Evolutionary conservation across 805 yeast genomes (phyloP).

Genomic region (Komagataella phaffii): DNA sequence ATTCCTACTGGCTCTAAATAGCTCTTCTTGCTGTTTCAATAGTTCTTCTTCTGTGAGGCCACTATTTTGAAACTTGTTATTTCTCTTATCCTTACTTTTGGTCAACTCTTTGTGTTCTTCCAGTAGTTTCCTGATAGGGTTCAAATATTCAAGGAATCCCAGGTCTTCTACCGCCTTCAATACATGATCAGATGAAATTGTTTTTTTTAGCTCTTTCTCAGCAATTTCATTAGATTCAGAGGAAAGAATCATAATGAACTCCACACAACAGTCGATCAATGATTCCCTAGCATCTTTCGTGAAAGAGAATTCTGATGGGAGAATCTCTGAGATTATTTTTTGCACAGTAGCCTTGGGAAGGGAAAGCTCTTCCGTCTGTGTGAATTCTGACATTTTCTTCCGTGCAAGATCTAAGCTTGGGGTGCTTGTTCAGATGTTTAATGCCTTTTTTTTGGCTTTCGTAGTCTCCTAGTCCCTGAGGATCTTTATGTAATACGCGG

Average conservation of each 20-base stretch:
- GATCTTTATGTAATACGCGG: not conserved
- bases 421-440: not conserved
- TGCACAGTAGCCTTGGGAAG: conserved; percentile 76
- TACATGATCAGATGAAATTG: conserved; percentile 94
- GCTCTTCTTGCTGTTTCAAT: conserved; percentile 81
- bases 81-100: conserved; percentile 82
- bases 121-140: conserved; percentile 65
- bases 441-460: not conserved
- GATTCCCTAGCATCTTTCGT: conserved; percentile 93
- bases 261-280: conserved; percentile 90
- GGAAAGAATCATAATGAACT: conserved; percentile 87
- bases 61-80: conserved; percentile 84
- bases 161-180: conserved; percentile 76
- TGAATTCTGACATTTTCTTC: not conserved
- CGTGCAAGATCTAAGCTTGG: conserved; percentile 1
- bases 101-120: conserved; percentile 79
- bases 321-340: conserved; percentile 79
- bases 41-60: conserved; percentile 90
- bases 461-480: not conserved
- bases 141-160: conserved; percentile 78
- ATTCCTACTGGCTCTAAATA: conserved; percentile 45
- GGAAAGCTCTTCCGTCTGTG: conserved; percentile 17
- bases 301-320: conserved; percentile 79
- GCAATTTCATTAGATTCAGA: conserved; percentile 94
- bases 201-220: conserved; percentile 89